Evolutionary conservation across 352 stramenopile species (phyloP).

Genomic region (Thalassiosira mediterranea): DNA sequence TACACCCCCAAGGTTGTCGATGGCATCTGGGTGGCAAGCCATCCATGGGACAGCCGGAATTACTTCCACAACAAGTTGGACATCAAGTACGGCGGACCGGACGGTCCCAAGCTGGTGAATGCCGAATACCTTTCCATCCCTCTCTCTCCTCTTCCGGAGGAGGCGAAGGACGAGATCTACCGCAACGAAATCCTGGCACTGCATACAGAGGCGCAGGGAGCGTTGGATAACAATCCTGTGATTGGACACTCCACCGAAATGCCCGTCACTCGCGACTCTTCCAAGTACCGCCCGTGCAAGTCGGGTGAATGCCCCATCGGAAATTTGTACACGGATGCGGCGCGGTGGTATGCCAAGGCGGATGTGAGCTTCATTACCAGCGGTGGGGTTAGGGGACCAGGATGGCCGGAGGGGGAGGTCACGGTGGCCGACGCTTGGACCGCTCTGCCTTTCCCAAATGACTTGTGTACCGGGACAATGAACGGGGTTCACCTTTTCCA

Average conservation of each 20-base stretch:
- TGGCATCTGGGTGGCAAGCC: conserved; percentile 12
- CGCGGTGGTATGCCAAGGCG: conserved; percentile 50
- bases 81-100: background rate
- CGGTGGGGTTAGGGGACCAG: conserved; percentile 36
- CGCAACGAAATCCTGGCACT: conserved; percentile 14
- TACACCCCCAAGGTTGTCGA: conserved; percentile 5
- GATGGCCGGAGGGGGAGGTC: conserved; percentile 47
- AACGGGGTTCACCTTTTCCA: conserved; percentile 43
- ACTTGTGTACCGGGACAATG: conserved; percentile 45
- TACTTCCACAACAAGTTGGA: conserved; percentile 14
- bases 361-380: conserved; percentile 40
- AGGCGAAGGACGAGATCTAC: conserved; percentile 39
- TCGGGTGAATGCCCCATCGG: conserved; percentile 49
- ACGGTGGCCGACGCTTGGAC: conserved; percentile 23
- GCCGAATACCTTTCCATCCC: too few relatives aligned
- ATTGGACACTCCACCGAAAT: conserved; percentile 31
- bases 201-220: conserved; percentile 10
- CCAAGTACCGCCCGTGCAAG: too few relatives aligned
- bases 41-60: background rate
- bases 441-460: conserved; percentile 48
- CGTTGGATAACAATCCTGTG: conserved; percentile 31
- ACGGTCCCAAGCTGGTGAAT: background rate
- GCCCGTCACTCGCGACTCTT: conserved; percentile 18
- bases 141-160: background rate
- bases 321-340: conserved; percentile 50